Evolutionary conservation across 2,329 filamentous ascomycete genomes (phyloP).

Genomic region (Aureobasidium sp.): DNA sequence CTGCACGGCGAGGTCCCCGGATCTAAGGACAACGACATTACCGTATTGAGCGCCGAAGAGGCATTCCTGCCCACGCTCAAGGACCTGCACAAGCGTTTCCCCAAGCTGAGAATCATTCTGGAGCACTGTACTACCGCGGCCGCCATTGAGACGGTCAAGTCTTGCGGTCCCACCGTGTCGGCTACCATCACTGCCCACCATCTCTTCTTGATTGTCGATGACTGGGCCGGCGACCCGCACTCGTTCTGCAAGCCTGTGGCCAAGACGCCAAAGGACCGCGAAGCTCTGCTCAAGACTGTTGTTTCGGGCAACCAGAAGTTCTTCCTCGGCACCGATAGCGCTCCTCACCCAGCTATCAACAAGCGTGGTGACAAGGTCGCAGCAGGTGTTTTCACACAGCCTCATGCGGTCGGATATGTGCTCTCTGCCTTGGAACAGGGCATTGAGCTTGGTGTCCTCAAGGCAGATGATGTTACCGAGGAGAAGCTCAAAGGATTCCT

Average conservation of each 20-base stretch:
- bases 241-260: constrained; percentile 68
- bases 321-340: constrained; percentile 68
- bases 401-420: constrained; percentile 59
- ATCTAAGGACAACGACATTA: constrained; percentile 35
- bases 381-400: constrained; percentile 75
- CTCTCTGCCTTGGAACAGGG: constrained; percentile 59
- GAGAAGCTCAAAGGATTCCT: constrained; percentile 54
- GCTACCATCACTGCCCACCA: constrained; percentile 84
- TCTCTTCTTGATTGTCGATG: constrained; percentile 70
- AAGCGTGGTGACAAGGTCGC: constrained; percentile 55
- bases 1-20: constrained; percentile 83
- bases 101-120: constrained; percentile 57
- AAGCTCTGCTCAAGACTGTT: constrained; percentile 62
- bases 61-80: constrained; percentile 74
- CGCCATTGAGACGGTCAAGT: constrained; percentile 68
- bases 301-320: constrained; percentile 57
- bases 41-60: constrained; percentile 60
- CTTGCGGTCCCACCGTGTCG: constrained; percentile 70
- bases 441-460: constrained; percentile 47
- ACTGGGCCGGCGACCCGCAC: constrained; percentile 64
- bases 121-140: constrained; percentile 86
- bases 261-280: constrained; percentile 61
- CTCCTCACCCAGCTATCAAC: constrained; percentile 58
- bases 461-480: constrained; percentile 47
- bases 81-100: constrained; percentile 67